Conservation (phyloP, 2,329 filamentous ascomycete species). For the Aspergillus clavatus region DNA sequence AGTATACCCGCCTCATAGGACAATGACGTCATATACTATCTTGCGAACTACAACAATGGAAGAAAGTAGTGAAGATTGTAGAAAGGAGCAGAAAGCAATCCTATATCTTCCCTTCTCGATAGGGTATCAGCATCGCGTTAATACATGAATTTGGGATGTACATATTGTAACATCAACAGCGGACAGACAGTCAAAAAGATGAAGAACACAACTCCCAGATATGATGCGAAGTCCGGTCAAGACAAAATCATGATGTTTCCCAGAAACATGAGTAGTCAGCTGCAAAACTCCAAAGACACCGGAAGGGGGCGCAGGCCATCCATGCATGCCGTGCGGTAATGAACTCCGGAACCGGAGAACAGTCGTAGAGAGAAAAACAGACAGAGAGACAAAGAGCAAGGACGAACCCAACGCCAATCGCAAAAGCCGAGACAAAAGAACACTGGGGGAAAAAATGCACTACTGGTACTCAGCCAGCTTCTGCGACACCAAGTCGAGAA, state of each 20-base stretch:
- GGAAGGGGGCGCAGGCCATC: not conserved
- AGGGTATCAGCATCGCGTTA: not conserved
- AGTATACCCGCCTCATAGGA: too few relatives aligned
- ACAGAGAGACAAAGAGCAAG: too few relatives aligned
- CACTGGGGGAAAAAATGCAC: not conserved
- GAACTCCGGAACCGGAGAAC: slow-evolving; percentile 3
- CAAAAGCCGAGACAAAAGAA: slow-evolving; percentile 1
- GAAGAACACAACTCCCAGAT: not conserved
- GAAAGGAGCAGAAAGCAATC: not conserved
- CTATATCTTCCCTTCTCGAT: not conserved
- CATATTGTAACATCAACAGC: not conserved
- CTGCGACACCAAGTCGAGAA: slow-evolving; percentile 53
- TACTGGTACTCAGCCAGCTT: slow-evolving; percentile 47
- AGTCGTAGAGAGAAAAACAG: too few relatives aligned
- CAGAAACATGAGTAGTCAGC: not conserved
- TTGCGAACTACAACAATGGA: too few relatives aligned
- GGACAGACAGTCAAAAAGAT: not conserved
- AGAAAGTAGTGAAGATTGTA: too few relatives aligned
- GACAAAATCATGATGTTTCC: slow-evolving; percentile 1
- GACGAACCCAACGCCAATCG: not conserved
- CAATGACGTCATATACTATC: too few relatives aligned
- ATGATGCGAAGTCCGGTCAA: not conserved
- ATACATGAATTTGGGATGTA: not conserved
- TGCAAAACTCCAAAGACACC: slow-evolving; percentile 15
- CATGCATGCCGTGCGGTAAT: not conserved